Conservation (phyloP, 768 basidiomycete species). For the Tubosaeta sp. region DNA sequence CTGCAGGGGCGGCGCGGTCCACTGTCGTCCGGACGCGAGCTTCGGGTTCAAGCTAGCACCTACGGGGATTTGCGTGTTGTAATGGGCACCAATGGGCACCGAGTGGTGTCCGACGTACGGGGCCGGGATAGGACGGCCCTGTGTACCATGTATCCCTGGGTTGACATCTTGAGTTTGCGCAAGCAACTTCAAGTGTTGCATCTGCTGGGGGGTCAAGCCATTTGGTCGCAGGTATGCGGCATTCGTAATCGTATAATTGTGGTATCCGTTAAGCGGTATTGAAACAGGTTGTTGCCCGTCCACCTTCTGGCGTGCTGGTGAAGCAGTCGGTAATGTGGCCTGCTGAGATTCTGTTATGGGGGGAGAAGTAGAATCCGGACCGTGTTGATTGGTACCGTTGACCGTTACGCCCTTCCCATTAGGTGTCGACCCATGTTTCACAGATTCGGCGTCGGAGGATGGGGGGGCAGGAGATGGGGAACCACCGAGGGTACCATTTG, state of each 20-base stretch:
- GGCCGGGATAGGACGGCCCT: constrained; percentile 35
- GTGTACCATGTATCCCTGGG: constrained; percentile 29
- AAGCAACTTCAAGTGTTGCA: constrained; percentile 56
- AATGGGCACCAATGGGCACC: constrained; percentile 26
- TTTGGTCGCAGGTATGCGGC: constrained; percentile 34
- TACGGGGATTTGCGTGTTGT: constrained; percentile 26
- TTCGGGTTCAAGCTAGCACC: constrained; percentile 33
- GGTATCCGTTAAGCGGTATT: constrained; percentile 44
- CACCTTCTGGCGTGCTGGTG: constrained; percentile 47
- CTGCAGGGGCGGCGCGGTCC: constrained; percentile 29
- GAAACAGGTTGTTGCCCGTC: constrained; percentile 41
- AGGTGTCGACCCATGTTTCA: constrained; percentile 14
- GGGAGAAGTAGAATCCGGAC: constrained; percentile 10
- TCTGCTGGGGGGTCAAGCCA: constrained; percentile 50
- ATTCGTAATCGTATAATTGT: constrained; percentile 38
- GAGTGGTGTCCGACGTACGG: constrained; percentile 27
- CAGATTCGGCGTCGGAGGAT: constrained; percentile 43
- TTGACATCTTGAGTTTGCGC: constrained; percentile 42
- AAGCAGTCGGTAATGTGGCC: constrained; percentile 22
- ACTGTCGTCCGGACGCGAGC: constrained; percentile 36
- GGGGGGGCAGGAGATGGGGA: constrained; percentile 31
- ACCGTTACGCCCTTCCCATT: constrained; percentile 32
- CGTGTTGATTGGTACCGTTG: constrained; percentile 25
- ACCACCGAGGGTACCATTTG: constrained; percentile 33
- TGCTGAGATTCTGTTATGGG: constrained; percentile 20